Base-by-base conservation (phyloP, 306 rosid genomes). In the Myrica gale region DNA sequence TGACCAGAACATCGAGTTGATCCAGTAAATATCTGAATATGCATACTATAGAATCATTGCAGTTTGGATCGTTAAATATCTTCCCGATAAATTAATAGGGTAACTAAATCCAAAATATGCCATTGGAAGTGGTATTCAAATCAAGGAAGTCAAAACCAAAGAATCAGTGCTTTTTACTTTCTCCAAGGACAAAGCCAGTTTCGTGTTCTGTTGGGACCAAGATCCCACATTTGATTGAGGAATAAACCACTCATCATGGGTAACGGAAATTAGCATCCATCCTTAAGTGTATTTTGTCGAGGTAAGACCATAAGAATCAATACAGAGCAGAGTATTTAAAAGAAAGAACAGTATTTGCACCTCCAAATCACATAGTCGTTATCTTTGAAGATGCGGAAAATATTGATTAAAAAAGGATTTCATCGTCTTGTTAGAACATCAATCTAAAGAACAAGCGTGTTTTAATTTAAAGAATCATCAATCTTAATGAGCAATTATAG, bases 351-450 rank as follows among this genome's bases (percentile, higher is more conserved):
- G 69, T 80, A 37, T 32, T 21, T 70, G 70, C 32, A 16, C 62
- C 23, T 66, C 54, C 71, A 46, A 76, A 26, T 46, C 65, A 71
- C 54, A 45, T 32, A 43, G 32, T 68, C 76, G 63, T 56, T 61
- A 7, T 23, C 26, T 5, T 11, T 4, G 32, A 41, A 3, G 46
- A 66, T 66, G 45, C 17, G 3, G 16, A 12, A 9, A 17, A 16
- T 39, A 41, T 16, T 65, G 48, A 41, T 63, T 17, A 41, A 16
- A 41, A 5, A 41, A 66, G 50, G 15, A 66, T 66, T 41, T 17
- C 12, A 66, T 42, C 50, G 17, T 32, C 68, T 10, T 42, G 5
- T 50, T 72, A 43, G 42, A 52, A 45, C n/a, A 54, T 43, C 32
- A 44, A 72, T 46, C 52, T 62, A 51, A 46, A 39, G 12, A 21